Evolutionary conservation across 352 stramenopile species (phyloP).

Genomic region (Phytophthora nicotianae): DNA sequence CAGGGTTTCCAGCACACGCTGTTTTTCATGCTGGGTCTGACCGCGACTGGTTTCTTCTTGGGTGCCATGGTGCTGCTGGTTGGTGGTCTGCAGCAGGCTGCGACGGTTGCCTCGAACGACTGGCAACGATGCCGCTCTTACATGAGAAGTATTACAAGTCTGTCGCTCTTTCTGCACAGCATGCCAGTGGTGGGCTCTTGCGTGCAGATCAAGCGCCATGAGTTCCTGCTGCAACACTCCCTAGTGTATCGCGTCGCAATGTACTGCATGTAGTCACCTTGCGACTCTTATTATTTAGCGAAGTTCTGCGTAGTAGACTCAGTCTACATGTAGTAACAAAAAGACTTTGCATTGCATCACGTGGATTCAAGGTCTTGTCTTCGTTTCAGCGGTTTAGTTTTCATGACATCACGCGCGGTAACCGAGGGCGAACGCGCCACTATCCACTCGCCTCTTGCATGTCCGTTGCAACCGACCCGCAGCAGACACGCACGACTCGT

Average conservation of each 20-base stretch:
- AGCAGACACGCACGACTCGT: not conserved
- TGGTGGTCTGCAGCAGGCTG: conserved; percentile 59
- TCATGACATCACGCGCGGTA: conserved; percentile 9
- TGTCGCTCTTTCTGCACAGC: conserved; percentile 76
- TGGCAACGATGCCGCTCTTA: conserved; percentile 77
- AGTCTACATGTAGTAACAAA: too few species aligned
- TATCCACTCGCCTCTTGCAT: not conserved
- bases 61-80: conserved; percentile 62
- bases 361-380: too few species aligned
- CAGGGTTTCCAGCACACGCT: conserved; percentile 57
- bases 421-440: not conserved
- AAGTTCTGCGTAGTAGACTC: not conserved
- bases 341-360: too few species aligned
- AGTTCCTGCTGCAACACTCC: conserved; percentile 76
- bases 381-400: not conserved
- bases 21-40: conserved; percentile 56
- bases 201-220: not conserved
- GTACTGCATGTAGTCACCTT: not conserved
- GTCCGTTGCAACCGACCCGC: not conserved
- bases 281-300: not conserved
- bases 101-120: conserved; percentile 52
- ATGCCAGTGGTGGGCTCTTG: conserved; percentile 50
- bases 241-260: conserved; percentile 55
- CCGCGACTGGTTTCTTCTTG: conserved; percentile 49
- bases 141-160: conserved; percentile 75